Percentiles rank a stretch among this genome's conserved stretches.
Evolutionary conservation across 2,329 filamentous ascomycete genomes (phyloP).

Genomic region (Lasiodiplodia hormozganensis): DNA sequence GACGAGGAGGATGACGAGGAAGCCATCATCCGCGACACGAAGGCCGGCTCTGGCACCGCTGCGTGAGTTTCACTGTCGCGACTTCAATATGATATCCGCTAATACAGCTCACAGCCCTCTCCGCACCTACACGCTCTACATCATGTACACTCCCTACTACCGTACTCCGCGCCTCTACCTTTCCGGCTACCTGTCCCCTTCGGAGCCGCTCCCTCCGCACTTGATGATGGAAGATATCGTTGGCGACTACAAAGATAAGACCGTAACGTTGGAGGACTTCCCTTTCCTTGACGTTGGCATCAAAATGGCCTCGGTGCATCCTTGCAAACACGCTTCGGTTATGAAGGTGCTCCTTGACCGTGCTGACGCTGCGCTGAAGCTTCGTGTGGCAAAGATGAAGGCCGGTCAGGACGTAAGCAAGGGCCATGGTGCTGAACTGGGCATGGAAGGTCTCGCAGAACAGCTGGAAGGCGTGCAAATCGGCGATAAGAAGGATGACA

Average conservation of each 20-base stretch:
- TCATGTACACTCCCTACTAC: conserved; percentile 97
- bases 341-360: conserved; percentile 98
- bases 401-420: conserved; percentile 61
- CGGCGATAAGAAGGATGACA: conserved; percentile 52
- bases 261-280: conserved; percentile 96
- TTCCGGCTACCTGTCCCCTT: conserved; percentile 82
- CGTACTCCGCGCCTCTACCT: conserved; percentile 94
- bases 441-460: conserved; percentile 86
- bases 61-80: conserved; percentile 55
- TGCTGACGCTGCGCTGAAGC: conserved; percentile 89
- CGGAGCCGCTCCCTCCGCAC: conserved; percentile 80
- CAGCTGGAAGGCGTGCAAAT: conserved; percentile 72
- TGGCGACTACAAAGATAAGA: conserved; percentile 97
- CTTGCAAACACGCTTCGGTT: conserved; percentile 95
- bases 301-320: conserved; percentile 96
- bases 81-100: conserved; percentile 29
- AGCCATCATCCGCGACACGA: conserved; percentile 86
- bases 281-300: conserved; percentile 89
- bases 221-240: conserved; percentile 97
- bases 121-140: conserved; percentile 97
- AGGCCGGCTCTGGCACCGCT: conserved; percentile 56
- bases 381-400: conserved; percentile 82
- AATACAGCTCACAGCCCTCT: conserved; percentile 64
- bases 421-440: conserved; percentile 53
- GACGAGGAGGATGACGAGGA: conserved; percentile 94